A percentile compares a stretch with the other conserved stretches of the same genome.
Evolutionary conservation across 768 basidiomycete genomes (phyloP).

Genomic region (Tricholoma hemisulphureum): DNA sequence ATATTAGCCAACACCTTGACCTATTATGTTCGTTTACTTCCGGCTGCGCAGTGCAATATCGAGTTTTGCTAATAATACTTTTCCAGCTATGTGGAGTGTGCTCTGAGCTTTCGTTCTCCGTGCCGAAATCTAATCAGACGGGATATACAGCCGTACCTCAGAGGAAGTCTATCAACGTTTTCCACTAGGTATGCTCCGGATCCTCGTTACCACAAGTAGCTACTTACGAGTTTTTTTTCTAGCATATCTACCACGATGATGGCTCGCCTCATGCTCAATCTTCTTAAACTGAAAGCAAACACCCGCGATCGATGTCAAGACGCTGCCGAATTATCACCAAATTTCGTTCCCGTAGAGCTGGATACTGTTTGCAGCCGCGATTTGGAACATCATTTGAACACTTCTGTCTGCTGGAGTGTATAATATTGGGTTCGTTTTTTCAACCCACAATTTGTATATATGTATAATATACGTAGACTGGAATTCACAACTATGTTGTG

Average conservation of each 20-base stretch:
- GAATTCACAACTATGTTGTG: no score
- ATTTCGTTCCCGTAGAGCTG: neutral
- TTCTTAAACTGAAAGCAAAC: neutral
- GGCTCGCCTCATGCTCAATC: slow-evolving; percentile 12
- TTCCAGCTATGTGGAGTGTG: slow-evolving; percentile 1
- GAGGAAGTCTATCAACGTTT: neutral
- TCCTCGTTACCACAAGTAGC: neutral
- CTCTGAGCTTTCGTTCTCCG: neutral
- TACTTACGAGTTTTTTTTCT: neutral
- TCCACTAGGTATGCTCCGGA: neutral
- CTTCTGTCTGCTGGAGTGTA: no score
- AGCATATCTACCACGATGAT: slow-evolving; percentile 12
- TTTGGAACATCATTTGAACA: neutral
- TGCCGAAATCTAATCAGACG: neutral
- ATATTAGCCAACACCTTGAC: slow-evolving; percentile 43
- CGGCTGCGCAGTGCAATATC: no score
- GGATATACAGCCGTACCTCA: no score
- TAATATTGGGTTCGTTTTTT: no score
- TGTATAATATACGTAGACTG: no score
- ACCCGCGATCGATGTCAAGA: neutral
- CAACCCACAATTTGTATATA: no score
- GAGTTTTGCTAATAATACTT: neutral
- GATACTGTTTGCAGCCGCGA: neutral
- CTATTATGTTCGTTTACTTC: slow-evolving; percentile 22
- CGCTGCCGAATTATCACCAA: neutral